A percentile compares a stretch with the other conserved stretches of the same genome.
Evolutionary conservation across 768 basidiomycete genomes (phyloP).

Genomic region (Suillus luteus): DNA sequence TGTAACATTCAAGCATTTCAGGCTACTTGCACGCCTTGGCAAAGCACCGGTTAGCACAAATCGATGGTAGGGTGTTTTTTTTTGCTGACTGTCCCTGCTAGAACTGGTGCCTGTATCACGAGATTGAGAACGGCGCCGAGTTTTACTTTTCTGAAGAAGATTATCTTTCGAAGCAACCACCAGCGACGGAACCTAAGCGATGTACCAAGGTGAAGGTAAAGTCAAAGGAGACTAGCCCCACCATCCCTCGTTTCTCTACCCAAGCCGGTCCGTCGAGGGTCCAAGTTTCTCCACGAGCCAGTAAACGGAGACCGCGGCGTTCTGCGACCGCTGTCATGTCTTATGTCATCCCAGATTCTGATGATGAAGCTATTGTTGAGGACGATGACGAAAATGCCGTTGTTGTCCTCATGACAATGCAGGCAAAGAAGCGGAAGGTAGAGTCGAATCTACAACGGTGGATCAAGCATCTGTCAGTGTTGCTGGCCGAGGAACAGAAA

Average conservation of each 20-base stretch:
- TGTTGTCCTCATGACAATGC: constrained; percentile 30
- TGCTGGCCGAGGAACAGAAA: constrained; percentile 66
- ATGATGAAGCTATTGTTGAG: constrained; percentile 58
- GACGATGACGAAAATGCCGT: constrained; percentile 39
- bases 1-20: constrained; percentile 75
- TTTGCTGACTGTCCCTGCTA: constrained; percentile 25
- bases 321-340: constrained; percentile 53
- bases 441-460: constrained; percentile 59
- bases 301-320: constrained; percentile 61
- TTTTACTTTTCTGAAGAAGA: constrained; percentile 74
- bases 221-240: constrained; percentile 38
- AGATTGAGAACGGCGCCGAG: constrained; percentile 64
- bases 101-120: constrained; percentile 56
- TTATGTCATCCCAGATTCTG: constrained; percentile 69
- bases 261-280: constrained; percentile 20
- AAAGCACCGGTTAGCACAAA: constrained; percentile 52
- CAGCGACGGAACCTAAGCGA: constrained; percentile 25
- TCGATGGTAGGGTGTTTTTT: neutral
- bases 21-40: constrained; percentile 68
- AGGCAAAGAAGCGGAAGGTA: constrained; percentile 39
- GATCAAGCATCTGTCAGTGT: constrained; percentile 63
- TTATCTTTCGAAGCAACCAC: constrained; percentile 48
- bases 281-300: constrained; percentile 24
- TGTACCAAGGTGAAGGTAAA: constrained; percentile 29
- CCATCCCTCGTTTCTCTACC: constrained; percentile 28